Percentiles rank a stretch among this genome's conserved stretches.
These are phyloP conservation scores for Phoma sp. DNA, from an alignment of 2,329 filamentous ascomycete species.

Conservation along the genomic window DNA sequence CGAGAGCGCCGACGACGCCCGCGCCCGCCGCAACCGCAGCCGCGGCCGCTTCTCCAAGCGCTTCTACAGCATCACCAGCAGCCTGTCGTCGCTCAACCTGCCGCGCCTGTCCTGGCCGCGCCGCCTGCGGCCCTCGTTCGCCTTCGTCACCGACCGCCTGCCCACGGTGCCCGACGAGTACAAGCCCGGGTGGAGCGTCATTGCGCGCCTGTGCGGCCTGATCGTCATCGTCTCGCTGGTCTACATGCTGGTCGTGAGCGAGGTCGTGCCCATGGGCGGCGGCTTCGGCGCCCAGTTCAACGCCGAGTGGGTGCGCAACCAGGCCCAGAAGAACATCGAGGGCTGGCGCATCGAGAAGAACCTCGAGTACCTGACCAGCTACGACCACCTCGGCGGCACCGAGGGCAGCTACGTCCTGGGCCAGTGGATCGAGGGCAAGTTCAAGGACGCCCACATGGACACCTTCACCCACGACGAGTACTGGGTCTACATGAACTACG, in stretches of 20 bases:
- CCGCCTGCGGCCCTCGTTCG: constrained; percentile 26
- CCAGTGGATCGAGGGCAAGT: constrained; percentile 81
- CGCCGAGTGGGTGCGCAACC: constrained; percentile 79
- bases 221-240: constrained; percentile 78
- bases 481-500: constrained; percentile 92
- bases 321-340: constrained; percentile 77
- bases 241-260: constrained; percentile 85
- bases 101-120: constrained; percentile 21
- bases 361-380: constrained; percentile 78
- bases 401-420: constrained; percentile 89
- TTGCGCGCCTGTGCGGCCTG: constrained; percentile 77
- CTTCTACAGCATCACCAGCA: constrained; percentile 63
- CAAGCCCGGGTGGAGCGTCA: constrained; percentile 66
- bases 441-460: constrained; percentile 76
- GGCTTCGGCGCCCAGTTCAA: constrained; percentile 73
- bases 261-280: constrained; percentile 76
- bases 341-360: constrained; percentile 69
- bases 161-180: constrained; percentile 57
- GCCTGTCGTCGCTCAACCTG: constrained; percentile 64
- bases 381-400: constrained; percentile 92
- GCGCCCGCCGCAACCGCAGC: constrained; percentile 35
- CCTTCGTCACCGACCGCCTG: constrained; percentile 44
- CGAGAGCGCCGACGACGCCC: constrained; percentile 42
- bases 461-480: constrained; percentile 76
- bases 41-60: constrained; percentile 61